A percentile compares a stretch with the other conserved stretches of the same genome.
Evolutionary conservation across 768 basidiomycete species (phyloP).

Genomic region (Lentinula raphanica): DNA sequence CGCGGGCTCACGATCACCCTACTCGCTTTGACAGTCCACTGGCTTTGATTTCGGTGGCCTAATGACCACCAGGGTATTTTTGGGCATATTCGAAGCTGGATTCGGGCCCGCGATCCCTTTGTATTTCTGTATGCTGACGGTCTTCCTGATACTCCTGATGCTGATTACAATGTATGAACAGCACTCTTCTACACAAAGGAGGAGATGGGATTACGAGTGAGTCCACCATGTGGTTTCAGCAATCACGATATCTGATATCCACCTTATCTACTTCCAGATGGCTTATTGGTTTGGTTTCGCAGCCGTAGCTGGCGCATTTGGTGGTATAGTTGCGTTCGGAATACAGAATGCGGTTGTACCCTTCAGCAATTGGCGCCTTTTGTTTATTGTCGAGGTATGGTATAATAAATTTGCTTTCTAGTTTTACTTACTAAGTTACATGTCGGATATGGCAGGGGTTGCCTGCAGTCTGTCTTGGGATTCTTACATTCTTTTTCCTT

Average conservation of each 20-base stretch:
- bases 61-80: slow-evolving; percentile 49
- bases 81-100: slow-evolving; percentile 76
- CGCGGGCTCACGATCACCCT: too few relatives aligned
- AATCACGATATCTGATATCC: neutral
- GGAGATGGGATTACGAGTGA: slow-evolving; percentile 66
- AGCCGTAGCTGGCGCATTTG: slow-evolving; percentile 79
- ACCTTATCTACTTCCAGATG: slow-evolving; percentile 30
- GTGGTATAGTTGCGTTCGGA: slow-evolving; percentile 79
- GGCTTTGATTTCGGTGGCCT: slow-evolving; percentile 57
- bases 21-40: slow-evolving; percentile 42
- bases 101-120: slow-evolving; percentile 76
- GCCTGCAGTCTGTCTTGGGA: slow-evolving; percentile 60
- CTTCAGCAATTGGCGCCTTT: slow-evolving; percentile 51
- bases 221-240: slow-evolving; percentile 8
- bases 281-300: slow-evolving; percentile 85
- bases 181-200: slow-evolving; percentile 74
- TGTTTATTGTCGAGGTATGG: slow-evolving; percentile 69
- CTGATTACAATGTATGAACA: slow-evolving; percentile 19
- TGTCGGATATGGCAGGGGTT: slow-evolving; percentile 43
- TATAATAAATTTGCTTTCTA: neutral
- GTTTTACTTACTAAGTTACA: neutral
- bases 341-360: slow-evolving; percentile 54
- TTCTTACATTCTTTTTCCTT: slow-evolving; percentile 50
- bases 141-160: neutral
- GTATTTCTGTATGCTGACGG: slow-evolving; percentile 57